Conservation (phyloP, 2,329 filamentous ascomycete genomes). For the Pyrenophora teres region DNA sequence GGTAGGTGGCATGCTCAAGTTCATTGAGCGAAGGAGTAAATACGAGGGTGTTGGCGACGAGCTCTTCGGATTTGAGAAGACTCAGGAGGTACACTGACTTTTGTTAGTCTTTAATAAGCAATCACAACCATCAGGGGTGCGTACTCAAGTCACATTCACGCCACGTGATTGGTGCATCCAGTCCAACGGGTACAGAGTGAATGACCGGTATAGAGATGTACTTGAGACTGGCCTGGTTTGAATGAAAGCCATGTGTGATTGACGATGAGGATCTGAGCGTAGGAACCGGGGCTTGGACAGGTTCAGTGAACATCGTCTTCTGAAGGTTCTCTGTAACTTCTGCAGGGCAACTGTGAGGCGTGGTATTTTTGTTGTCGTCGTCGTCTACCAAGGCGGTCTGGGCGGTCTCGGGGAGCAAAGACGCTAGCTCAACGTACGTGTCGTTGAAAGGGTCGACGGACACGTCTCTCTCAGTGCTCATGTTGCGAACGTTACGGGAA, state of each 20-base stretch:
- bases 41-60: slow-evolving; percentile 9
- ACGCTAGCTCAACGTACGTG: background rate
- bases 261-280: slow-evolving; percentile 7
- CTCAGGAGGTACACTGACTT: slow-evolving; percentile 25
- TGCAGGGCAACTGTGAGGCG: background rate
- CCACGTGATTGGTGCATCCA: slow-evolving; percentile 17
- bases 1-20: slow-evolving; percentile 5
- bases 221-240: background rate
- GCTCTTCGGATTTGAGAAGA: slow-evolving; percentile 18
- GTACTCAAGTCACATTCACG: slow-evolving; percentile 21
- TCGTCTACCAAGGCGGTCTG: background rate
- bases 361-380: background rate
- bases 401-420: background rate
- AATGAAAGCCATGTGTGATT: background rate
- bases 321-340: background rate
- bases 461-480: background rate
- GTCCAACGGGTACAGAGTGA: background rate
- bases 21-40: slow-evolving; percentile 21
- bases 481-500: background rate
- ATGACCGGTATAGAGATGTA: slow-evolving; percentile 2
- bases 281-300: slow-evolving; percentile 10
- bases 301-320: background rate
- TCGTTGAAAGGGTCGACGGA: slow-evolving; percentile 17
- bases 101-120: background rate
- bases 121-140: background rate